A percentile compares a stretch with the other conserved stretches of the same genome.
Evolutionary conservation across 1,139 yeast genomes (phyloP).

Genomic region (Meyerozyma athensensis): DNA sequence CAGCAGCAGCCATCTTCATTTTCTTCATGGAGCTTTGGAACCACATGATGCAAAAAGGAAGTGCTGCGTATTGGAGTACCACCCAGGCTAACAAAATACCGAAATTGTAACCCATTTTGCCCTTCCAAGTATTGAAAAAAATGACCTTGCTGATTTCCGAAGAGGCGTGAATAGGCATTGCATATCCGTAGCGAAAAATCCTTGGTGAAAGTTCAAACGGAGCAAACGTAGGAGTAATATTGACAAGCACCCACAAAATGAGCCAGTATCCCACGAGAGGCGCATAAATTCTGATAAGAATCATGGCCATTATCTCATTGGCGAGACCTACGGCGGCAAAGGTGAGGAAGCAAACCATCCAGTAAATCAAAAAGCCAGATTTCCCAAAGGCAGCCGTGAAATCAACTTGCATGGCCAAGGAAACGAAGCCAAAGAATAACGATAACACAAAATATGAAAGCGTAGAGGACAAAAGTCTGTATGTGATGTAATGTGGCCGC

Average conservation of each 20-base stretch:
- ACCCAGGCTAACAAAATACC: constrained; percentile 60
- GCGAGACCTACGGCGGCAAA: constrained; percentile 63
- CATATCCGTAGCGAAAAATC: constrained; percentile 62
- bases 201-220: constrained; percentile 50
- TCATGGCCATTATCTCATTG: constrained; percentile 52
- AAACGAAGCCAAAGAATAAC: constrained; percentile 50
- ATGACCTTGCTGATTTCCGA: constrained; percentile 53
- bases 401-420: constrained; percentile 58
- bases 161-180: constrained; percentile 59
- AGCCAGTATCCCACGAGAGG: constrained; percentile 58
- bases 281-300: constrained; percentile 42
- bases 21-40: not conserved
- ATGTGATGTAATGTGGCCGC: constrained; percentile 37
- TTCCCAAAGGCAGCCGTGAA: constrained; percentile 50
- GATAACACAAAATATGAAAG: constrained; percentile 48
- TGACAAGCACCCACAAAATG: constrained; percentile 54
- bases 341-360: constrained; percentile 57
- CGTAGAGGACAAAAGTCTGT: constrained; percentile 45
- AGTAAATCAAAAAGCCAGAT: constrained; percentile 59
- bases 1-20: not conserved
- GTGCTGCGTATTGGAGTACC: constrained; percentile 26
- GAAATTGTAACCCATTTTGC: constrained; percentile 51
- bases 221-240: constrained; percentile 57
- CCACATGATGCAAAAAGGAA: constrained; percentile 30
- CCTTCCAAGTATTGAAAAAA: constrained; percentile 52